Evolutionary conservation across 2,329 filamentous ascomycete genomes (phyloP).

Genomic region (Boeremia lycopersici): DNA sequence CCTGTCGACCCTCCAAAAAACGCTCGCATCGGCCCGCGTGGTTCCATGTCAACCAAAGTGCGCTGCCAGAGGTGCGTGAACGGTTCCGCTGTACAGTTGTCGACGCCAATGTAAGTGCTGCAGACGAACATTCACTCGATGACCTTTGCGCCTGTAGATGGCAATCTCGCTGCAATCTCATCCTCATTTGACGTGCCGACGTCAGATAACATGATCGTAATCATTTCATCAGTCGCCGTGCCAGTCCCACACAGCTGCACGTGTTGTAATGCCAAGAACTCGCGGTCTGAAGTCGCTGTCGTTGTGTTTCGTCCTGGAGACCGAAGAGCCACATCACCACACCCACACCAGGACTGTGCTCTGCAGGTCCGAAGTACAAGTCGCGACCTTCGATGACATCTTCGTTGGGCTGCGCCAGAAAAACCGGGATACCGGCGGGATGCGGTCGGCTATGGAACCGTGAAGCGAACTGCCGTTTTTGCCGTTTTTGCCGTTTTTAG

Average conservation of each 20-base stretch:
- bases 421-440: conserved; percentile 6
- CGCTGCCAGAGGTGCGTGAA: conserved; percentile 10
- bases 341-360: conserved; percentile 4
- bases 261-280: conserved; percentile 13
- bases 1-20: not conserved
- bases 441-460: conserved; percentile 9
- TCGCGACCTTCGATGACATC: conserved; percentile 7
- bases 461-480: conserved; percentile 17
- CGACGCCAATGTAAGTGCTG: not conserved
- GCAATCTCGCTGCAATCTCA: conserved; percentile 7
- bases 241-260: conserved; percentile 7
- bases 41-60: conserved; percentile 4
- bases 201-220: conserved; percentile 2
- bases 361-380: not conserved
- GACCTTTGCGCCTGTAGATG: conserved; percentile 1
- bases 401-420: conserved; percentile 2
- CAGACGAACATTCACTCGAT: not conserved
- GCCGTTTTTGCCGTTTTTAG: conserved; percentile 7
- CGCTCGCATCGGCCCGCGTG: conserved; percentile 15
- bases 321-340: not conserved
- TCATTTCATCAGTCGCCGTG: conserved; percentile 6
- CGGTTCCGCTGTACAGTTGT: not conserved
- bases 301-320: not conserved
- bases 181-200: conserved; percentile 3
- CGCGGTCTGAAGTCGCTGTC: not conserved